Base-by-base conservation (phyloP, 768 basidiomycete species). In the Mycena amicta region DNA sequence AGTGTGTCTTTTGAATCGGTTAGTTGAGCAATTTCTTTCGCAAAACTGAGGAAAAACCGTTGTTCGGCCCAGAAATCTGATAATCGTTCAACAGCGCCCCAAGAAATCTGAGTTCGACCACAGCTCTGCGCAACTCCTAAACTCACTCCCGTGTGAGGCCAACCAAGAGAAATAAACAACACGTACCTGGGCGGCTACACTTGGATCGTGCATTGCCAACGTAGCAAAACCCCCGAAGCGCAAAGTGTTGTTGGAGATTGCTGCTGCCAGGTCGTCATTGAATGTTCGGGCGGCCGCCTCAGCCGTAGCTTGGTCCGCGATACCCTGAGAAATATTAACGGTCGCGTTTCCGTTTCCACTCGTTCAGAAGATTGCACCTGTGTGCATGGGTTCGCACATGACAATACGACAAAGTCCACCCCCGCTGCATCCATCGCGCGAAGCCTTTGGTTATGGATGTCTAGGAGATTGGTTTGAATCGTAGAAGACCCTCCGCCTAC, bases 161-260 rank as follows among this genome's bases (percentile, higher is more conserved):
- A n/a, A n/a, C n/a, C n/a, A n/a, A n/a, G n/a, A n/a, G n/a, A n/a
- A n/a, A n/a, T n/a, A n/a, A n/a, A n/a, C n/a, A n/a, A n/a, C n/a
- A n/a, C n/a, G n/a, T n/a, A n/a, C n/a, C n/a, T 70, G 66, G 4
- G 72, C 75, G 2, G 78, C 79, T 23, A 64, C 65, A 1, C 74
- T 72, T n/a, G 78, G 76, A 52, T 80, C 75, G 46, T 79, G 77
- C 79, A 80, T 80, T 3, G 77, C 67, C 6, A 80, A 55, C 3
- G 77, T 63, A 6, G 77, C 79, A 58, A 79, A 79, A 5, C 66
- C 77, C 6, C 77, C 77, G 46, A 80, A 79, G 3, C 77, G 70
- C 20, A 66, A 66, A 0, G 76, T 77, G 40, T 74, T 74, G 43
- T 78, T 79, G 6, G 75, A 55, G 26, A 79, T 79, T 2, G 63